Evolutionary conservation across 768 basidiomycete species (phyloP).

Genomic region (Flagelloscypha sp.): DNA sequence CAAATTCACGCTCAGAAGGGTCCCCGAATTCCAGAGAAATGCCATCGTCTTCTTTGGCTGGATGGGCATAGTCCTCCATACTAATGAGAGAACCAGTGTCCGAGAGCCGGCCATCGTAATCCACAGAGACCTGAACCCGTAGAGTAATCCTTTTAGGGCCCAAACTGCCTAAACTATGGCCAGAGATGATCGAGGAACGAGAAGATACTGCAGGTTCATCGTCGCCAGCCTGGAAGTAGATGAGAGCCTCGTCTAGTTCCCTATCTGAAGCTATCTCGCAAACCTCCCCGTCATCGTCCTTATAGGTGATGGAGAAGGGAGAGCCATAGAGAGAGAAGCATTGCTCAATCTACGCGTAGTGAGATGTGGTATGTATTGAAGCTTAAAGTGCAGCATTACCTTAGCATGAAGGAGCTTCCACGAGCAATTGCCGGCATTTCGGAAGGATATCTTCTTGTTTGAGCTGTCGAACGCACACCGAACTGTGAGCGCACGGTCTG

Average conservation of each 20-base stretch:
- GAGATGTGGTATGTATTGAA: conserved; percentile 7
- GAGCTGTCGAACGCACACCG: conserved; percentile 75
- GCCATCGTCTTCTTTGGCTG: conserved; percentile 51
- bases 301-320: conserved; percentile 70
- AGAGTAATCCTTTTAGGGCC: conserved; percentile 67
- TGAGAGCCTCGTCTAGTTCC: conserved; percentile 80
- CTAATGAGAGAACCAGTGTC: conserved; percentile 81
- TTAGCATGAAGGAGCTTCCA: conserved; percentile 65
- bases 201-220: conserved; percentile 70
- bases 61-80: conserved; percentile 64
- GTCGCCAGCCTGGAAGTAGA: conserved; percentile 69
- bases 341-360: conserved; percentile 60
- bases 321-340: conserved; percentile 69
- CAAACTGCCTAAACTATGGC: conserved; percentile 53
- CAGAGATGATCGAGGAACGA: conserved; percentile 64
- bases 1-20: conserved; percentile 34
- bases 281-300: conserved; percentile 82
- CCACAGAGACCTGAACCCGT: conserved; percentile 67
- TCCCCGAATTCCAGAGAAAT: conserved; percentile 42
- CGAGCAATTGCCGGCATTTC: conserved; percentile 70
- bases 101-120: conserved; percentile 87
- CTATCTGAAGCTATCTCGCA: conserved; percentile 58
- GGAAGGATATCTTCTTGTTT: conserved; percentile 72
- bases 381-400: conserved; percentile 34
- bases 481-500: conserved; percentile 73